Conservation (phyloP, 179 eudicot genomes). For the Nepenthes alata region DNA sequence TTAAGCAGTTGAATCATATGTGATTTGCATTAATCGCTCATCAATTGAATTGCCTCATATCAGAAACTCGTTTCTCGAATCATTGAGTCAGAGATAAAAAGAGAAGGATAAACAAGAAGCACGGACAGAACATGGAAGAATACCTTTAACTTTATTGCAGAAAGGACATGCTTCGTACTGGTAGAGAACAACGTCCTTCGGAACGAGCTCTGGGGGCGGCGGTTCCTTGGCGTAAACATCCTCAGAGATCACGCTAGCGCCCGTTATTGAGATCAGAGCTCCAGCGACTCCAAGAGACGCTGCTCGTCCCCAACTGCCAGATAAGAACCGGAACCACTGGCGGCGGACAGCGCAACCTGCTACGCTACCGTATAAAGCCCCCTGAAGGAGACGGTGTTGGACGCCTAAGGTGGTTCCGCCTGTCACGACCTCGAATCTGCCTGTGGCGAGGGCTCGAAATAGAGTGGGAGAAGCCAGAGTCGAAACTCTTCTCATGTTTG, state of each 20-base stretch:
- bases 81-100: too few relatives aligned
- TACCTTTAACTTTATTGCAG: slow-evolving; percentile 68
- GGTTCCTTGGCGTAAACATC: slow-evolving; percentile 44
- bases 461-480: background rate
- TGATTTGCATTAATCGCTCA: too few relatives aligned
- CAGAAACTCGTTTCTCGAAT: too few relatives aligned
- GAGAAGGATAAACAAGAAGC: too few relatives aligned
- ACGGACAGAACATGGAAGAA: too few relatives aligned
- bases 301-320: background rate
- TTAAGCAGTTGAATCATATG: too few relatives aligned
- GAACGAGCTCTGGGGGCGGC: slow-evolving; percentile 17
- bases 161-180: slow-evolving; percentile 67
- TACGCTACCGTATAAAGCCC: background rate
- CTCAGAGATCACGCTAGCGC: slow-evolving; percentile 14
- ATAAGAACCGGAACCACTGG: background rate
- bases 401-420: background rate
- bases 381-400: background rate
- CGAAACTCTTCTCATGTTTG: background rate
- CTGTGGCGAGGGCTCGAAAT: background rate
- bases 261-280: slow-evolving; percentile 3
- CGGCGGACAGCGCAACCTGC: background rate
- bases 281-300: slow-evolving; percentile 7
- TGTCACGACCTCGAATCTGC: background rate
- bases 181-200: slow-evolving; percentile 46
- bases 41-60: too few relatives aligned